Evolutionary conservation across 306 rosid species (phyloP).

Genomic region (Mimosa bimucronata): DNA sequence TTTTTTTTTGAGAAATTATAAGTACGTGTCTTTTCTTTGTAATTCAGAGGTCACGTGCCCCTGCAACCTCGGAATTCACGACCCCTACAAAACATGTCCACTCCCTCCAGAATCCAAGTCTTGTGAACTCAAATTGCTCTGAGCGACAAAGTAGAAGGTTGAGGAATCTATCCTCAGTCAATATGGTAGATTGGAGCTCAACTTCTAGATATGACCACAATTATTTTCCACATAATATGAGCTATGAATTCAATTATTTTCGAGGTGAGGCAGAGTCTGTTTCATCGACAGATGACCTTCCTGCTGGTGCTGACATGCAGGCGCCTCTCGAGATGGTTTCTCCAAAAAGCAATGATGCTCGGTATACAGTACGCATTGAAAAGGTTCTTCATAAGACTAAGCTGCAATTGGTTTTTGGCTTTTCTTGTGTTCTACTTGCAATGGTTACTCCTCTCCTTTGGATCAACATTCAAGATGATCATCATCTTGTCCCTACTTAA

Average conservation of each 20-base stretch:
- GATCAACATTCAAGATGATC: conserved; percentile 64
- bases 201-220: conserved; percentile 46
- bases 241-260: conserved; percentile 41
- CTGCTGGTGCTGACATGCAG: conserved; percentile 41
- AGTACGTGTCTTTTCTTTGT: conserved; percentile 27
- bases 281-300: conserved; percentile 64
- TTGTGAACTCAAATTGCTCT: conserved; percentile 49
- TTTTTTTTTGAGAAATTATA: not conserved
- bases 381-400: conserved; percentile 46
- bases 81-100: conserved; percentile 81
- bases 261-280: conserved; percentile 68
- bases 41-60: conserved; percentile 59
- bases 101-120: conserved; percentile 71
- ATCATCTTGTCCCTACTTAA: conserved; percentile 76
- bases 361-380: conserved; percentile 8
- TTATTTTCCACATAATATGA: conserved; percentile 28
- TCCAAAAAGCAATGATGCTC: conserved; percentile 35
- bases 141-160: conserved; percentile 44
- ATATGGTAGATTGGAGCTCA: conserved; percentile 58
- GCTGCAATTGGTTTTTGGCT: conserved; percentile 56
- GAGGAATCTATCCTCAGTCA: conserved; percentile 60
- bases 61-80: conserved; percentile 52
- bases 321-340: conserved; percentile 41
- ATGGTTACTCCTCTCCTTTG: conserved; percentile 53
- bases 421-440: conserved; percentile 57